Evolutionary conservation across 345 rosid species (phyloP).

Genomic region (Eutrema yunnanense): DNA sequence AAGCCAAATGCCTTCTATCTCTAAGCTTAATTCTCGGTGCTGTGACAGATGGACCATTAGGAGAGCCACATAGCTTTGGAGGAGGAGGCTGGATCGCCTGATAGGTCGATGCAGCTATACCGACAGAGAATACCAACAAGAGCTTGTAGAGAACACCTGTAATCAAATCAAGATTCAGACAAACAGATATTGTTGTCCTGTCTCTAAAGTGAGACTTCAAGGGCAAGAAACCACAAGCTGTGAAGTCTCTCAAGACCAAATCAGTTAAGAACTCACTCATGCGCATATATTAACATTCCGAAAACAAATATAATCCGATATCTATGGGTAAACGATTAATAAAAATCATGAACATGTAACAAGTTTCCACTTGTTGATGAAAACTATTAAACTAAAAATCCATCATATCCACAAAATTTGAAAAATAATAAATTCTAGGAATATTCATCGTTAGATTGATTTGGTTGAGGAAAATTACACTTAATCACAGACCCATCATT

Average conservation of each 20-base stretch:
- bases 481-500: neutral
- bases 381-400: neutral
- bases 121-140: slow-evolving; percentile 32
- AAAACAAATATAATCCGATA: neutral
- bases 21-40: slow-evolving; percentile 50
- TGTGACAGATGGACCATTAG: slow-evolving; percentile 43
- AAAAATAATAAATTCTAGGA: neutral
- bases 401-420: neutral
- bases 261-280: neutral
- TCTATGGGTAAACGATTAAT: neutral
- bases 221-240: neutral
- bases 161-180: neutral
- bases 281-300: neutral
- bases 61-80: slow-evolving; percentile 43
- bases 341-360: neutral
- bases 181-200: neutral
- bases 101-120: slow-evolving; percentile 40
- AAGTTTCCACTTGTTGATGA: neutral
- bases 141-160: slow-evolving; percentile 39
- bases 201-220: neutral
- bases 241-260: neutral
- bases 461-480: neutral
- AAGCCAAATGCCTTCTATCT: slow-evolving; percentile 65
- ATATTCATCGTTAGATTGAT: neutral
- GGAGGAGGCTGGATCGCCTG: slow-evolving; percentile 46